A percentile compares a stretch with the other conserved stretches of the same genome.
Conservation (phyloP, 805 yeast genomes). For the Suhomyces pyralidae region DNA sequence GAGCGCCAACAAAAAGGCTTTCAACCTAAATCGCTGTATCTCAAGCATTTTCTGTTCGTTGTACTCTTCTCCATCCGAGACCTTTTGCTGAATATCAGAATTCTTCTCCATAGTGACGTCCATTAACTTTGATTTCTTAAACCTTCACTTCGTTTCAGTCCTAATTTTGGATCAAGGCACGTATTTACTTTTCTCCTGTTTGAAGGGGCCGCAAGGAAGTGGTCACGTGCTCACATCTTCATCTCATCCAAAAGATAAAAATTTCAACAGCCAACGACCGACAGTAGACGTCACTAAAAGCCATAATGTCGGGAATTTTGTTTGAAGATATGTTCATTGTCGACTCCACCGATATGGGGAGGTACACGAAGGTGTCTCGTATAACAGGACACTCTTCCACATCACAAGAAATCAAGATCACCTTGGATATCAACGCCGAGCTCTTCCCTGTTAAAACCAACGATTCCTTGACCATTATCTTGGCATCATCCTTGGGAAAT, state of each 20-base stretch:
- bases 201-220: neutral
- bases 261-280: neutral
- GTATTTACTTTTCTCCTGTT: constrained; percentile 1
- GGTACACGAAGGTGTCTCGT: constrained; percentile 90
- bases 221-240: neutral
- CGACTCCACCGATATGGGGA: constrained; percentile 78
- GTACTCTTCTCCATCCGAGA: neutral
- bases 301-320: constrained; percentile 55
- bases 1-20: neutral
- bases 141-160: neutral
- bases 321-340: constrained; percentile 92
- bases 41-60: neutral
- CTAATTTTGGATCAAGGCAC: neutral
- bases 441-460: constrained; percentile 77
- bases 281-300: neutral
- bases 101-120: neutral
- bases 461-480: constrained; percentile 79
- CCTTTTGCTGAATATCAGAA: neutral
- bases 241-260: constrained; percentile 2
- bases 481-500: constrained; percentile 70
- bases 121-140: neutral
- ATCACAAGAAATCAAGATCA: constrained; percentile 72
- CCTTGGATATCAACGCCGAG: constrained; percentile 88
- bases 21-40: neutral
- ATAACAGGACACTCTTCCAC: constrained; percentile 85